Conservation (phyloP, 2,329 filamentous ascomycete species). For the Esteya vermicola region DNA sequence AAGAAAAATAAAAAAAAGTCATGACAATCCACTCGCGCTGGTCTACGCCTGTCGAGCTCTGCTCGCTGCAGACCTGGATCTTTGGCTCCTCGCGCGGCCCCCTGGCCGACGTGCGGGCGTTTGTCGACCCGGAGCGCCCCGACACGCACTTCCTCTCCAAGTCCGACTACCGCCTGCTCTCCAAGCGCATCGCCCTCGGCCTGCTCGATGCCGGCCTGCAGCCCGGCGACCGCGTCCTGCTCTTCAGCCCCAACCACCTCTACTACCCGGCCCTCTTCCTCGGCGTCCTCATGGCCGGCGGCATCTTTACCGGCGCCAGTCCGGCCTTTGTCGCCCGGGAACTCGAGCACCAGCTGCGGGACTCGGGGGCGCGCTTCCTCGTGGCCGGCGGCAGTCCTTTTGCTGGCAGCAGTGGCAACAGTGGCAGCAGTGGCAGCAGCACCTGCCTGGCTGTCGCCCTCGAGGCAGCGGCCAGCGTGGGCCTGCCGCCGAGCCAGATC, state of each 20-base stretch:
- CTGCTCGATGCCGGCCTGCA: constrained; percentile 49
- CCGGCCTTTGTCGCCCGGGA: constrained; percentile 46
- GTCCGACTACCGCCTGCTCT: constrained; percentile 51
- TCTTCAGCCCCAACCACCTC: constrained; percentile 61
- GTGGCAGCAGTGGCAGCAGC: too few species aligned
- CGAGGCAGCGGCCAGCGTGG: constrained; percentile 46
- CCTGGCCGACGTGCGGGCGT: constrained; percentile 28
- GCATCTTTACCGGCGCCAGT: constrained; percentile 54
- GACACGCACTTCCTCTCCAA: constrained; percentile 53
- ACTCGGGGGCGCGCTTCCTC: constrained; percentile 54
- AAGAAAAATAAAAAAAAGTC: too few species aligned
- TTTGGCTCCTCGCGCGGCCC: constrained; percentile 32
- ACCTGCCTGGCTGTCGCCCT: constrained; percentile 46
- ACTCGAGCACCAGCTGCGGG: constrained; percentile 59
- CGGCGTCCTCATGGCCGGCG: constrained; percentile 63
- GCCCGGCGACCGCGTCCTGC: constrained; percentile 53
- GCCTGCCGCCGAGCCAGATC: constrained; percentile 38
- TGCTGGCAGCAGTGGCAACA: too few species aligned
- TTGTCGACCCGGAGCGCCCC: constrained; percentile 53
- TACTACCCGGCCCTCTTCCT: constrained; percentile 59
- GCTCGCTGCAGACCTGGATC: constrained; percentile 41
- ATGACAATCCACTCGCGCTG: constrained; percentile 37
- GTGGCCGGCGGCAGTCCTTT: constrained; percentile 49
- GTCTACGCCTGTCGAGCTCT: constrained; percentile 26
- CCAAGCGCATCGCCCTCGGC: constrained; percentile 58